Conservation (phyloP, 495 filamentous ascomycete genomes). For the Penicillium argentinense region DNA sequence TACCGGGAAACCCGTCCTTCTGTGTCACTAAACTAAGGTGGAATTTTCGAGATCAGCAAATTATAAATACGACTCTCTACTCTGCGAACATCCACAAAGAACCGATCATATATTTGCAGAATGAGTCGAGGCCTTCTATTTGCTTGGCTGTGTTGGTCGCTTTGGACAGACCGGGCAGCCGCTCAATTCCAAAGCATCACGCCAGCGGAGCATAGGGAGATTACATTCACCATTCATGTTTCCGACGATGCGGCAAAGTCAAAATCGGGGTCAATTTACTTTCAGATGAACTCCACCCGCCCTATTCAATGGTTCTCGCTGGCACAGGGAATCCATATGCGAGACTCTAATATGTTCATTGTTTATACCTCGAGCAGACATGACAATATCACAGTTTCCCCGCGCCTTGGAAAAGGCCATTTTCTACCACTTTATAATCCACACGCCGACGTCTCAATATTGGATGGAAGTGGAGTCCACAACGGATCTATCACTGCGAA, state of each 20-base stretch:
- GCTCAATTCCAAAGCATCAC: conserved; percentile 30
- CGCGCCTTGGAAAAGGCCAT: conserved; percentile 56
- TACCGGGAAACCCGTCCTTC: too few species aligned
- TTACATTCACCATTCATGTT: conserved; percentile 37
- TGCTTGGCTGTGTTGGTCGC: too few species aligned
- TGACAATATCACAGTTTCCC: conserved; percentile 64
- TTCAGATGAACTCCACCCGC: conserved; percentile 63
- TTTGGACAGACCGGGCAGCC: too few species aligned
- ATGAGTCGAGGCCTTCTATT: too few species aligned
- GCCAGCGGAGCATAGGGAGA: conserved; percentile 19
- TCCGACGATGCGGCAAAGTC: conserved; percentile 27
- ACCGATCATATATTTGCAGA: too few species aligned
- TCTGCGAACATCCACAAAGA: too few species aligned
- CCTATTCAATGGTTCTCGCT: conserved; percentile 63
- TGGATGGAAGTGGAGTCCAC: conserved; percentile 60
- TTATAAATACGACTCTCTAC: too few species aligned
- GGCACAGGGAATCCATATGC: conserved; percentile 63
- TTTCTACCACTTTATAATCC: conserved; percentile 53
- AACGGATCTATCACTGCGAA: conserved; percentile 61
- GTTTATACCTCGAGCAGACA: conserved; percentile 60
- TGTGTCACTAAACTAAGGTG: too few species aligned
- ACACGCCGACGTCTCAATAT: conserved; percentile 48
- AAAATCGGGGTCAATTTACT: conserved; percentile 48
- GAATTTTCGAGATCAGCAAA: too few species aligned
- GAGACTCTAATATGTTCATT: conserved; percentile 65